Percentiles rank a stretch among this genome's conserved stretches.
Evolutionary conservation across 179 eudicot genomes (phyloP).

Genomic region (Spergularia azorica): DNA sequence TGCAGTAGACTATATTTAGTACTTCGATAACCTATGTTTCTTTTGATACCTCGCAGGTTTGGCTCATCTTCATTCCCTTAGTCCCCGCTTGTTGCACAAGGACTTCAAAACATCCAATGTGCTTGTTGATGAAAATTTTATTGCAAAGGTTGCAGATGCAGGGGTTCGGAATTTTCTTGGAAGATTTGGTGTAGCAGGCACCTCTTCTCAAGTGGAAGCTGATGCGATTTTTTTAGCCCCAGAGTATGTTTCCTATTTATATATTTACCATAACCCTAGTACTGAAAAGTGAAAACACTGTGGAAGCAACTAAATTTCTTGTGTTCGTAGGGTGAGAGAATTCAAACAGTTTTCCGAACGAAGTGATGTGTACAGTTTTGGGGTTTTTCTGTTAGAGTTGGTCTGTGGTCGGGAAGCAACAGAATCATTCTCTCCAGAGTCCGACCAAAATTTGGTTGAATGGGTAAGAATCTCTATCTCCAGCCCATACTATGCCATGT

Average conservation of each 20-base stretch:
- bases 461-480: slow-evolving; percentile 55
- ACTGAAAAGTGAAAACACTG: not conserved
- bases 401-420: slow-evolving; percentile 82
- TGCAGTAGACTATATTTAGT: not conserved
- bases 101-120: slow-evolving; percentile 96
- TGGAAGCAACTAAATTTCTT: slow-evolving; percentile 16
- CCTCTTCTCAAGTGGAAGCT: slow-evolving; percentile 70
- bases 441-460: slow-evolving; percentile 66
- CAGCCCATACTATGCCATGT: slow-evolving; percentile 3
- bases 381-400: slow-evolving; percentile 87
- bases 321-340: slow-evolving; percentile 73
- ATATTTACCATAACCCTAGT: not conserved
- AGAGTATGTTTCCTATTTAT: slow-evolving; percentile 54
- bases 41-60: slow-evolving; percentile 55
- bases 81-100: slow-evolving; percentile 92
- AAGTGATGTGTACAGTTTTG: slow-evolving; percentile 95
- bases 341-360: slow-evolving; percentile 84
- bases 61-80: slow-evolving; percentile 90
- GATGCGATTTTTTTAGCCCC: slow-evolving; percentile 93
- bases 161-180: slow-evolving; percentile 90
- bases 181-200: slow-evolving; percentile 65
- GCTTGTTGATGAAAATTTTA: slow-evolving; percentile 95
- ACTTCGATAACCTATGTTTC: slow-evolving; percentile 16
- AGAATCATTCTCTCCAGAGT: slow-evolving; percentile 52
- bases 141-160: slow-evolving; percentile 96